Evolutionary conservation across 306 rosid genomes (phyloP).

Genomic region (Sophora flavescens): DNA sequence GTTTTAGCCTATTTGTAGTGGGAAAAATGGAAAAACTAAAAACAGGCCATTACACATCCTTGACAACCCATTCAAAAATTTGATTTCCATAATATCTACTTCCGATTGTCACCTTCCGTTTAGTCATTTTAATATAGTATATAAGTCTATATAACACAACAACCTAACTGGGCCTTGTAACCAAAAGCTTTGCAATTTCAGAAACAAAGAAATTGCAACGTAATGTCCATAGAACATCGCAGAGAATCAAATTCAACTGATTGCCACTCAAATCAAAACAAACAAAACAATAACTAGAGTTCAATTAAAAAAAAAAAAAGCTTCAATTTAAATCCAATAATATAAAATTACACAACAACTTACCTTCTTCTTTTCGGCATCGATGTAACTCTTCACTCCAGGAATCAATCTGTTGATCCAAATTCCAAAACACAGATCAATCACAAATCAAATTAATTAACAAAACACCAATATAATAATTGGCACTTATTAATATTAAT

Average conservation of each 20-base stretch:
- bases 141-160: background rate
- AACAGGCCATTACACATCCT: background rate
- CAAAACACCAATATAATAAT: background rate
- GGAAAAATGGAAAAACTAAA: too few relatives aligned
- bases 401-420: constrained; percentile 54
- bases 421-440: constrained; percentile 19
- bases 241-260: constrained; percentile 13
- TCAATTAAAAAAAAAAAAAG: background rate
- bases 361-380: constrained; percentile 59
- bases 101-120: background rate
- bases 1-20: too few relatives aligned
- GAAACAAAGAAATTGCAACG: too few relatives aligned
- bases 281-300: background rate
- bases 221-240: background rate
- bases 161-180: background rate
- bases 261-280: background rate
- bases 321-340: background rate
- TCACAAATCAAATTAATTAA: constrained; percentile 11
- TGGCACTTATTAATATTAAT: too few relatives aligned
- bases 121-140: background rate
- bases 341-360: background rate
- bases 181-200: background rate
- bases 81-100: background rate
- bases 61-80: constrained; percentile 1
- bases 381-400: constrained; percentile 53